Evolutionary conservation across 768 basidiomycete species (phyloP).

Genomic region (Rhodotorula kratochvilovae): DNA sequence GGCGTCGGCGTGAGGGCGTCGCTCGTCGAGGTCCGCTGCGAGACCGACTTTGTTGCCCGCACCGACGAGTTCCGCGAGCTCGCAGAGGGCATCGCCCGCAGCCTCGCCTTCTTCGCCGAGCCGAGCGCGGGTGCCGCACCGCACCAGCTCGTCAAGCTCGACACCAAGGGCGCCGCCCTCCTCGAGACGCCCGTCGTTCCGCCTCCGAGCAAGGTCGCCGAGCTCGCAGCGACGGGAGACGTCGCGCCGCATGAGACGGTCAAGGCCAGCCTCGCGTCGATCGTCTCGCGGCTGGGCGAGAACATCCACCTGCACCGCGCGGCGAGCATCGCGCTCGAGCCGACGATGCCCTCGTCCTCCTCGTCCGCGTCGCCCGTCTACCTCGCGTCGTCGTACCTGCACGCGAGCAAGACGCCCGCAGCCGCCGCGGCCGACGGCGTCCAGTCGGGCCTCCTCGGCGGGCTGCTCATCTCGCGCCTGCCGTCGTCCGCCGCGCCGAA

Average conservation of each 20-base stretch:
- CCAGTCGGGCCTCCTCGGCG: constrained; percentile 51
- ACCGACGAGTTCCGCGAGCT: constrained; percentile 75
- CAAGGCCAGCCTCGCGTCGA: constrained; percentile 30
- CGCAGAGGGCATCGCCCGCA: constrained; percentile 74
- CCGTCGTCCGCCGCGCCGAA: constrained; percentile 10
- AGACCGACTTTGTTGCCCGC: constrained; percentile 91
- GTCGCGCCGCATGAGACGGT: constrained; percentile 17
- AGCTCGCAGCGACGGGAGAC: constrained; percentile 1
- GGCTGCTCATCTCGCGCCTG: constrained; percentile 55
- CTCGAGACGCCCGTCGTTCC: constrained; percentile 35
- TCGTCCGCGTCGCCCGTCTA: constrained; percentile 6
- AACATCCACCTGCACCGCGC: constrained; percentile 49
- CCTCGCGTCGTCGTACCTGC: constrained; percentile 42
- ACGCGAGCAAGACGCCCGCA: constrained; percentile 57
- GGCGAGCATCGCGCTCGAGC: constrained; percentile 46
- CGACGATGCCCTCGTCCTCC: constrained; percentile 7
- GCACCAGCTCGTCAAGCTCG: constrained; percentile 13
- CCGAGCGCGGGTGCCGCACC: constrained; percentile 49
- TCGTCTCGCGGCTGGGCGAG: constrained; percentile 44
- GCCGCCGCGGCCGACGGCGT: constrained; percentile 58
- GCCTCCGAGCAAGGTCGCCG: constrained; percentile 26
- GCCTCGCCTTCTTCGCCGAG: constrained; percentile 57
- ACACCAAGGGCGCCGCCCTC: constrained; percentile 11
- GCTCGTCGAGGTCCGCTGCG: constrained; percentile 89
- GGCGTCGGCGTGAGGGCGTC: constrained; percentile 64